Base-by-base conservation (phyloP, 768 basidiomycete species). In the Coprinellus micaceus region DNA sequence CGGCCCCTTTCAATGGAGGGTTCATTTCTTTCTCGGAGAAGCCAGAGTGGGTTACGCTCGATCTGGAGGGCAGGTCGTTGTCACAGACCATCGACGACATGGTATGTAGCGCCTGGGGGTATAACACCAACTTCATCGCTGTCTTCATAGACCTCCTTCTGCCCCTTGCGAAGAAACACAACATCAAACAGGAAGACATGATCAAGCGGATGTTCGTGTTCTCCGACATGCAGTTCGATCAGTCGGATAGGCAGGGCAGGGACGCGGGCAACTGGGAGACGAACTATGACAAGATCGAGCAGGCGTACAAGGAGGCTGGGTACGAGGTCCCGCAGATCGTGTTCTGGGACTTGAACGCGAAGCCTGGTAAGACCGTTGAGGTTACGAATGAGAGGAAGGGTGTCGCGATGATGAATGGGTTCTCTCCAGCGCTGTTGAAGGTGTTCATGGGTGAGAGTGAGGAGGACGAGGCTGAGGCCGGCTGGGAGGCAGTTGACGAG, bases 161-260 rank as follows among this genome's bases (percentile, higher is more conserved):
- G 17, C 82, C 83, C 0, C 77, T 84, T 7, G 87, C 87, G 6
- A 62, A 81, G 56, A 62, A 74, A 65, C 69, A 86, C 60, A 73
- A 81, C 0, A 69, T 91, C n/a, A 72, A 74, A 50, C 78, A 75
- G 54, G 85, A 85, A 51, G 81, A 89, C 46, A 89, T 90, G 87
- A 79, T 90, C 71, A 84, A 86, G 71, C 79, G 85, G 4, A 69
- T 90, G 0, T 89, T 91, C 64, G 76, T 90, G 41, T 90, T 91
- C 66, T 81, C 82, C 2, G 87, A 90, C 64, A 89, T 90, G 88
- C 88, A 89, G 69, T 90, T 90, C 60, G 85, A 89, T 49, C 30
- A 24, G 9, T 62, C 65, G 11, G 46, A 53, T n/a, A 25, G 30
- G 36, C 41, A 46, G 7, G 39, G 52, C n/a, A 51, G 19, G 9